phyloP scores from a whole-genome alignment of 805 yeast genomes.

The Candida andamanensis region DNA sequence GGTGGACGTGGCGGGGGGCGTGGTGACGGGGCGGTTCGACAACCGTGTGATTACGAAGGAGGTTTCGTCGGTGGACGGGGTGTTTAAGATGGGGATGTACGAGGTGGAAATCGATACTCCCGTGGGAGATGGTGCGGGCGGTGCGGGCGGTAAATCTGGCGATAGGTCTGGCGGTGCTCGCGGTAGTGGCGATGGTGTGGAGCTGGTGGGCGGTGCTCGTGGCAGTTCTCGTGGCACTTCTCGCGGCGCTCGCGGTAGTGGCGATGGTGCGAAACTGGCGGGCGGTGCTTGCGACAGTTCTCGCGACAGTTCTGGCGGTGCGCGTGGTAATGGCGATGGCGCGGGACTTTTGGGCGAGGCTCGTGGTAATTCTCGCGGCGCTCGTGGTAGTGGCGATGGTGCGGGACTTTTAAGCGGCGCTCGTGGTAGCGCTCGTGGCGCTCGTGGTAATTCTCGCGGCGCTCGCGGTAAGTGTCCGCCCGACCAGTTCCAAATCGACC shows the following conservation, averaged over 20 bases:
- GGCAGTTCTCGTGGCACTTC: not conserved
- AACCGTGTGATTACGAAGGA: constrained; percentile 17
- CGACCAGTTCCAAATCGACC: no score
- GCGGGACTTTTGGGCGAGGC: no score
- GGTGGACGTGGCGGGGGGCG: constrained; percentile 27
- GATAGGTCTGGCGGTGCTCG: no score
- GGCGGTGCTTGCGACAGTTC: no score
- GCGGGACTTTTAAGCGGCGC: no score
- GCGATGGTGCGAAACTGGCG: constrained; percentile 20
- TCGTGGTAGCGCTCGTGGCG: no score
- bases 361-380: not conserved
- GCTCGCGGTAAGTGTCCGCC: not conserved
- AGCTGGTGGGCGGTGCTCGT: no score
- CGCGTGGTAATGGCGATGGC: no score
- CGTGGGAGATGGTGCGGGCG: constrained; percentile 11
- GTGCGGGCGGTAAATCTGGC: not conserved
- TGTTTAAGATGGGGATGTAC: constrained; percentile 40
- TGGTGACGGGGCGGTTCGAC: constrained; percentile 23
- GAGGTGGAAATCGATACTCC: constrained; percentile 62
- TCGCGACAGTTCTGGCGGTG: no score
- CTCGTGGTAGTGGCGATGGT: constrained; percentile 3
- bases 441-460: not conserved
- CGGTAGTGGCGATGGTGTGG: no score
- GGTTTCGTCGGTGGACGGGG: constrained; percentile 7
- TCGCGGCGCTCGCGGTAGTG: not conserved